Base-by-base conservation (phyloP, 75 land plant genomes). In the Cryptomeria japonica region DNA sequence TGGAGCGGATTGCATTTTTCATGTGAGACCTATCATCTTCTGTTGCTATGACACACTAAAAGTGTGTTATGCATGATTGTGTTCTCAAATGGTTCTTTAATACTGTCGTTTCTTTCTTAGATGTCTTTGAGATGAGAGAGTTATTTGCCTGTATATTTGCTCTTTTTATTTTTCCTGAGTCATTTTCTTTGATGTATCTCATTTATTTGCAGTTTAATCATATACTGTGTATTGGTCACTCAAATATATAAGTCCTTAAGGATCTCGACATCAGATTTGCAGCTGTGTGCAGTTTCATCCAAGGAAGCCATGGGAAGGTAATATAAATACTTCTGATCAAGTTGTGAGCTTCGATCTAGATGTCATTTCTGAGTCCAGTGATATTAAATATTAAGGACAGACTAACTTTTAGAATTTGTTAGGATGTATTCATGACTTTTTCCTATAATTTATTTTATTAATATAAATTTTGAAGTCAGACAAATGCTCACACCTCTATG, bases 301-400 rank as follows among this genome's bases (percentile, higher is more conserved):
- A 80, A 94, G 93, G 93, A 92, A 90, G 89, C 93, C 95, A 85
- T 97, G 97, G 96, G 93, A 94, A 94, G 95, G 98, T 97, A 89
- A 34, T 64, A 61, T 5, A 11, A n/a, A 47, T 28, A 46, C 61
- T 51, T 37, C 80, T 61, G 49, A n/a, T 78, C 7, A 41, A 80
- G 16, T 28, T 80, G 31, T 79, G 25, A 78, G 68, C 38, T 38
- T 47, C 19, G 25, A 42, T 85, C 28, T 85, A 25, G 38, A 16
- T 22, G 32, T 31, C 34, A 72, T 37, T 44, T 44, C 32, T 11
- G 56, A 32, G 37, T 34, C 22, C 28, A 22, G 9, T 72, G 83
- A 77, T 38, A 83, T 22, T 37, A 31, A 55, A 25, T 12, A 1
- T 10, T 87, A 25, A 6, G 15, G 22, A 49, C 7, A 80, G 25